Base-by-base conservation (phyloP, 2,329 filamentous ascomycete species). In the Phialophora tarda region DNA sequence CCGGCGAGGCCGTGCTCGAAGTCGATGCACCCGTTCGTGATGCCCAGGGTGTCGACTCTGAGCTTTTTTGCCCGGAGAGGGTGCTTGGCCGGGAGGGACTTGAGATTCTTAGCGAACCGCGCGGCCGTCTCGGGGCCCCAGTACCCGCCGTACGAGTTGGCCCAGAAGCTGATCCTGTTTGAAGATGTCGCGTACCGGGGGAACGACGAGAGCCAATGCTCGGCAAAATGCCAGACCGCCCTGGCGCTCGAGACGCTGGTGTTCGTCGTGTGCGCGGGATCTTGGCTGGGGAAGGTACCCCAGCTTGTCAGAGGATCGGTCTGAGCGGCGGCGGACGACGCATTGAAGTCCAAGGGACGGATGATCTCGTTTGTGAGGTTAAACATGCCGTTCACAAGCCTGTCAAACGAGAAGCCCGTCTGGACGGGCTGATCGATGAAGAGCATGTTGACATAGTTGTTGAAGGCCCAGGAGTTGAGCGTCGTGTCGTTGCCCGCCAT, bases 391-490 rank as follows among this genome's bases (percentile, higher is more conserved):
- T 81, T 82, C 14, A 76, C 76, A 10, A 74, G 75, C 0, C 76
- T 69, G 63, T 80, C 80, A 73, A 88, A 88, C 7, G 83, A 86
- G 71, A 88, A 84, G 0, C 86, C 86, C 2, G 85, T 82, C 51
- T 84, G 82, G 11, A 81, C 83, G 11, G 86, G 89, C 74, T 91
- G 85, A 70, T 91, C 88, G 69, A 91, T 84, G 75, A 89, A 91
- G 7, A 91, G 83, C 83, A 90, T 85, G 70, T 90, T 90, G 68
- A 83, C 84, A 26, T 85, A 82, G 70, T 86, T 85, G 67, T 86
- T 88, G 85, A 86, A 89, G 0, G 86, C 86, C 77, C 84, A 87
- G 0, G 85, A 84, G 70, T 89, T 89, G 26, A 80, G 69, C 17
- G 75, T 75, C 0, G 82, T 82, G n/a, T 75, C 76, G 73, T 85